Conservation (phyloP, 768 basidiomycete genomes). For the Leccinum boreale region DNA sequence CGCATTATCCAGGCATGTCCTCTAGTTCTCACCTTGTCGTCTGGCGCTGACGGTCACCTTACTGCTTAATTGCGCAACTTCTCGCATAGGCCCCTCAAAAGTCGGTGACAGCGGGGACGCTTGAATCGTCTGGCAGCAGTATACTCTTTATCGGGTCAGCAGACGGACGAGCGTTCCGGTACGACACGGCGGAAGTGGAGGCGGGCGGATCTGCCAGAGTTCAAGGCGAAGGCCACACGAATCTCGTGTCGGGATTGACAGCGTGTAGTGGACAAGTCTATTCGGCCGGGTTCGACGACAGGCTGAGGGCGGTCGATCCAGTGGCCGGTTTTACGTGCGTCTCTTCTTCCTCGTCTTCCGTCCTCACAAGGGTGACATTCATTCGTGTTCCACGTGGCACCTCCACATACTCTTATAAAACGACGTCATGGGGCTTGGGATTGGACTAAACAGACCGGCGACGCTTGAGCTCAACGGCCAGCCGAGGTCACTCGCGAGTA, state of each 20-base stretch:
- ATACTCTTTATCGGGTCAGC: constrained; percentile 82
- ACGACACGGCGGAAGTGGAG: constrained; percentile 38
- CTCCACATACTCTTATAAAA: not conserved
- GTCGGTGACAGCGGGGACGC: constrained; percentile 63
- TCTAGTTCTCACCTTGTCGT: not conserved
- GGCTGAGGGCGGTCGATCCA: constrained; percentile 59
- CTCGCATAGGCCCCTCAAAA: constrained; percentile 70
- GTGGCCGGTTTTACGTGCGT: constrained; percentile 28
- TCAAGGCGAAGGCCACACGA: constrained; percentile 67
- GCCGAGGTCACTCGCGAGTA: constrained; percentile 62
- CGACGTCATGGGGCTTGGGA: not conserved
- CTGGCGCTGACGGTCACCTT: not conserved
- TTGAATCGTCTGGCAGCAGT: constrained; percentile 29
- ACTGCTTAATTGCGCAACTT: not conserved
- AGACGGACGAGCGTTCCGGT: constrained; percentile 72
- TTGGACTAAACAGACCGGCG: constrained; percentile 42
- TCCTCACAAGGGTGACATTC: not conserved
- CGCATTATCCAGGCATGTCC: constrained; percentile 58
- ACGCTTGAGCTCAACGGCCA: constrained; percentile 55
- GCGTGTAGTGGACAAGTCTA: constrained; percentile 51
- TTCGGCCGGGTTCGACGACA: constrained; percentile 81
- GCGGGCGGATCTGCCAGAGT: constrained; percentile 36
- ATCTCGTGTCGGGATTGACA: constrained; percentile 62
- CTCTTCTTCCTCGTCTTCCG: constrained; percentile 7
- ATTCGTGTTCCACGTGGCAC: not conserved